Conservation (phyloP, 2,329 filamentous ascomycete species). For the Cladosporium halotolerans region DNA sequence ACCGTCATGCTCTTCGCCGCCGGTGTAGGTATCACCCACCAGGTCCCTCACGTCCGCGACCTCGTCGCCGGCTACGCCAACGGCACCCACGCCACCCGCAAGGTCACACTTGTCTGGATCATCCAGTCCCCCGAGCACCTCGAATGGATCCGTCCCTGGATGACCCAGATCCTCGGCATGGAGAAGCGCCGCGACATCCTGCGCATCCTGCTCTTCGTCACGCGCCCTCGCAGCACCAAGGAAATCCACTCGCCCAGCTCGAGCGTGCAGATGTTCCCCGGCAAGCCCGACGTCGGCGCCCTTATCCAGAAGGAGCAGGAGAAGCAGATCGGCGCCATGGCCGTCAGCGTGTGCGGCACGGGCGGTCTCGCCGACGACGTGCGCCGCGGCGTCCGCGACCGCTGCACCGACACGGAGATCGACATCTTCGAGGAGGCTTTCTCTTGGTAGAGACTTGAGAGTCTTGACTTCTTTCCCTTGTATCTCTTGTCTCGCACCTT, state of each 20-base stretch:
- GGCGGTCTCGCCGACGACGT: slow-evolving; percentile 71
- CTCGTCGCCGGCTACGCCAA: slow-evolving; percentile 51
- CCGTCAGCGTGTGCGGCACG: slow-evolving; percentile 72
- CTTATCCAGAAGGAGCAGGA: slow-evolving; percentile 77
- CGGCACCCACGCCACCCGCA: slow-evolving; percentile 71
- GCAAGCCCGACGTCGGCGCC: slow-evolving; percentile 73
- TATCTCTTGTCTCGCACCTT: no score
- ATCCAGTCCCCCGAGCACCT: slow-evolving; percentile 83
- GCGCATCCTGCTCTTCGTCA: slow-evolving; percentile 83
- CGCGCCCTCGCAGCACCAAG: slow-evolving; percentile 74
- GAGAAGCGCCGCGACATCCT: slow-evolving; percentile 75
- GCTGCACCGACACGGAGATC: slow-evolving; percentile 60
- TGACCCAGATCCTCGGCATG: slow-evolving; percentile 77
- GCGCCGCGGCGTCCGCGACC: slow-evolving; percentile 57
- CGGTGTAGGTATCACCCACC: slow-evolving; percentile 91
- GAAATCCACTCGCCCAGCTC: slow-evolving; percentile 70
- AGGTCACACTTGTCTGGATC: slow-evolving; percentile 83
- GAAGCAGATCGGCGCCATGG: slow-evolving; percentile 81
- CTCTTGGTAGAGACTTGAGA: slow-evolving; percentile 44
- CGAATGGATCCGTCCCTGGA: slow-evolving; percentile 90
- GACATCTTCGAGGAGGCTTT: slow-evolving; percentile 79
- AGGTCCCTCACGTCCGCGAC: slow-evolving; percentile 79
- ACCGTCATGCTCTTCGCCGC: slow-evolving; percentile 86
- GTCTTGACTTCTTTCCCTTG: background rate
- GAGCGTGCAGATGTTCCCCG: slow-evolving; percentile 87